A percentile compares a stretch with the other conserved stretches of the same genome.
These are phyloP conservation scores for Mortierella sp. DNA, from an alignment of 371 early-diverging fungal genomes.

Conservation along the genomic window DNA sequence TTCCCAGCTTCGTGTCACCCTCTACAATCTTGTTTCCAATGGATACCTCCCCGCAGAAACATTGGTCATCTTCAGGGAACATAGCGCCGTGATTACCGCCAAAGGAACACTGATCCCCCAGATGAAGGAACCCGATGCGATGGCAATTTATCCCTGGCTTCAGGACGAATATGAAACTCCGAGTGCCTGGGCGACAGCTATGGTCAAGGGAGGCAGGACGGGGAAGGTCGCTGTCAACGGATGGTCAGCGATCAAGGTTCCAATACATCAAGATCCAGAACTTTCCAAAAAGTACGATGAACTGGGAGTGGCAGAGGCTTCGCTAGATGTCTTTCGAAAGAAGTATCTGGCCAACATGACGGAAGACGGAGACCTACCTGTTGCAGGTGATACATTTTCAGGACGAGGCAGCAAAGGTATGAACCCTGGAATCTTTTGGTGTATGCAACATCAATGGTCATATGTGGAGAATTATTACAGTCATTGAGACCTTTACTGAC, in stretches of 20 bases:
- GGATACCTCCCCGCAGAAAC: constrained; percentile 50
- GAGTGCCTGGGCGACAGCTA: constrained; percentile 70
- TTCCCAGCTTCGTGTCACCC: constrained; percentile 44
- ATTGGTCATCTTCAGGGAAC: constrained; percentile 57
- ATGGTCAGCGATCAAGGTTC: constrained; percentile 68
- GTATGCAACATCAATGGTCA: neutral
- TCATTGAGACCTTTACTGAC: neutral
- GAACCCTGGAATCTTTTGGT: neutral
- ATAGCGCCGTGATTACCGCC: constrained; percentile 60
- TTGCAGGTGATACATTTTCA: neutral
- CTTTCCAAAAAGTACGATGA: constrained; percentile 38
- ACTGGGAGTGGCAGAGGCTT: constrained; percentile 48
- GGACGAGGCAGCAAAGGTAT: constrained; percentile 21
- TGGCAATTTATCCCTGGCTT: constrained; percentile 50
- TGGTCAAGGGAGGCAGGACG: constrained; percentile 61
- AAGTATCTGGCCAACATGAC: constrained; percentile 49
- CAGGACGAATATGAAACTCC: constrained; percentile 67
- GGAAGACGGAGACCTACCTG: constrained; percentile 15
- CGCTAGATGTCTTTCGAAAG: constrained; percentile 62
- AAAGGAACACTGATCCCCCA: constrained; percentile 60
- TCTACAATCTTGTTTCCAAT: constrained; percentile 45
- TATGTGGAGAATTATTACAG: neutral
- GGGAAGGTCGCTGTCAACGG: constrained; percentile 68
- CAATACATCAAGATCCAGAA: constrained; percentile 42
- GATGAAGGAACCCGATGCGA: constrained; percentile 30